phyloP scores from a whole-genome alignment of 2,329 filamentous ascomycete genomes.

The Aspergillus luchuensis region DNA sequence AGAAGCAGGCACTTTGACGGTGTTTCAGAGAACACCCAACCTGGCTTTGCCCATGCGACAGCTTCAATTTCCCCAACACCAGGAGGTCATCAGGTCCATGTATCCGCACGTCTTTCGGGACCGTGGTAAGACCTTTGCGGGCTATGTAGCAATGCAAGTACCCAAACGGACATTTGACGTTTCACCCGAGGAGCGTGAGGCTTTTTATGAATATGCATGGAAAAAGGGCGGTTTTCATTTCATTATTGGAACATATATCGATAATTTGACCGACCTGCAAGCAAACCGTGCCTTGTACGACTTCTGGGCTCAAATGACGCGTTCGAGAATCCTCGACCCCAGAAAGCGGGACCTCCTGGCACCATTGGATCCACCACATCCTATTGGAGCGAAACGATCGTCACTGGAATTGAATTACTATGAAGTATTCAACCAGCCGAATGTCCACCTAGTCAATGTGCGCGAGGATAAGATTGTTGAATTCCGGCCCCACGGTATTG shows the following conservation, averaged over 20 bases:
- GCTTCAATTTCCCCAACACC: slow-evolving; percentile 50
- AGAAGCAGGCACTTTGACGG: slow-evolving; percentile 52
- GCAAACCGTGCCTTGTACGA: slow-evolving; percentile 58
- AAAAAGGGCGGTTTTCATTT: slow-evolving; percentile 56
- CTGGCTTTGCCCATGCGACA: slow-evolving; percentile 64
- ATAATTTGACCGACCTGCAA: slow-evolving; percentile 49
- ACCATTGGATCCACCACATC: slow-evolving; percentile 56
- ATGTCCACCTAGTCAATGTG: slow-evolving; percentile 52
- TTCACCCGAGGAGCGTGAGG: slow-evolving; percentile 49
- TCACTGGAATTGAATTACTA: slow-evolving; percentile 55
- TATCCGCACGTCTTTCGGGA: slow-evolving; percentile 55
- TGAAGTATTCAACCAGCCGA: slow-evolving; percentile 51
- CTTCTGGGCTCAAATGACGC: slow-evolving; percentile 59
- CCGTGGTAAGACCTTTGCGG: slow-evolving; percentile 56
- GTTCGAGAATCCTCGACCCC: slow-evolving; percentile 54
- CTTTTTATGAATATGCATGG: slow-evolving; percentile 54
- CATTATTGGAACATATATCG: slow-evolving; percentile 55
- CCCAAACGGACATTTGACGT: slow-evolving; percentile 58
- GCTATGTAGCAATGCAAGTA: slow-evolving; percentile 55
- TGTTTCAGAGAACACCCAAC: slow-evolving; percentile 67
- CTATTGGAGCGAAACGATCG: slow-evolving; percentile 57
- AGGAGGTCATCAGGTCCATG: slow-evolving; percentile 46
- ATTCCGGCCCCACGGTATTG: slow-evolving; percentile 45
- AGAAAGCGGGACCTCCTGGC: slow-evolving; percentile 56
- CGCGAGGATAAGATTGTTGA: slow-evolving; percentile 46